Conservation (phyloP, 192 early-diverging fungal species). For the Coemansia sp. region DNA sequence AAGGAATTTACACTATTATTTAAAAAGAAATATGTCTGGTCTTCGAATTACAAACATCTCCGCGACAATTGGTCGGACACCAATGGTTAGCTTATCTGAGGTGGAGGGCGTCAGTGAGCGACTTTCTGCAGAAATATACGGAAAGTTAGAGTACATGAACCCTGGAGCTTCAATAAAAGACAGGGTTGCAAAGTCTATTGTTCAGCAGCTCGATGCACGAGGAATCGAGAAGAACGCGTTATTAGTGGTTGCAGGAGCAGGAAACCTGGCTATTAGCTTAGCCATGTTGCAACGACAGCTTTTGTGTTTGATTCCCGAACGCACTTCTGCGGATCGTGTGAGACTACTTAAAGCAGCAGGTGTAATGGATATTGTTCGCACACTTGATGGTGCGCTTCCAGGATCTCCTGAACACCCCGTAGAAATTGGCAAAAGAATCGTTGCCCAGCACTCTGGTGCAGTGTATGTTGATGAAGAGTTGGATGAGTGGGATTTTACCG, state of each 20-base stretch:
- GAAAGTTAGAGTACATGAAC: conserved; percentile 75
- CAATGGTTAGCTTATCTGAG: conserved; percentile 53
- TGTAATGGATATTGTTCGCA: conserved; percentile 66
- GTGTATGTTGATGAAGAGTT: conserved; percentile 66
- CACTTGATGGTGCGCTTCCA: conserved; percentile 64
- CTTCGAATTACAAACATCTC: conserved; percentile 22
- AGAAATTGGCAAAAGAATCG: conserved; percentile 61
- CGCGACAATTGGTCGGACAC: conserved; percentile 61
- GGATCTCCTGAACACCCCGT: conserved; percentile 65
- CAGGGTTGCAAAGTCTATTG: conserved; percentile 61
- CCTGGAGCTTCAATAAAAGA: conserved; percentile 73
- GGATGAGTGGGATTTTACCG: conserved; percentile 23
- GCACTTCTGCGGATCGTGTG: conserved; percentile 69
- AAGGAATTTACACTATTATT: background rate
- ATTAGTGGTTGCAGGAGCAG: conserved; percentile 68
- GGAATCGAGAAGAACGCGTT: conserved; percentile 30
- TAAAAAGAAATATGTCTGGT: conserved; percentile 7
- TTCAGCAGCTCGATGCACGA: conserved; percentile 27
- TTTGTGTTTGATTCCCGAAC: conserved; percentile 63
- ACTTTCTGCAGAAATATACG: conserved; percentile 59
- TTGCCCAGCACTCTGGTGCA: conserved; percentile 49
- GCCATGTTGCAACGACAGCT: conserved; percentile 55
- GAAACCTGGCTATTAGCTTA: conserved; percentile 69
- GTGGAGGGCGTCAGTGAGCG: conserved; percentile 16
- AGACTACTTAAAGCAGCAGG: conserved; percentile 64